phyloP scores from a whole-genome alignment of 2,329 filamentous ascomycete genomes.

The Fusarium beomiforme region DNA sequence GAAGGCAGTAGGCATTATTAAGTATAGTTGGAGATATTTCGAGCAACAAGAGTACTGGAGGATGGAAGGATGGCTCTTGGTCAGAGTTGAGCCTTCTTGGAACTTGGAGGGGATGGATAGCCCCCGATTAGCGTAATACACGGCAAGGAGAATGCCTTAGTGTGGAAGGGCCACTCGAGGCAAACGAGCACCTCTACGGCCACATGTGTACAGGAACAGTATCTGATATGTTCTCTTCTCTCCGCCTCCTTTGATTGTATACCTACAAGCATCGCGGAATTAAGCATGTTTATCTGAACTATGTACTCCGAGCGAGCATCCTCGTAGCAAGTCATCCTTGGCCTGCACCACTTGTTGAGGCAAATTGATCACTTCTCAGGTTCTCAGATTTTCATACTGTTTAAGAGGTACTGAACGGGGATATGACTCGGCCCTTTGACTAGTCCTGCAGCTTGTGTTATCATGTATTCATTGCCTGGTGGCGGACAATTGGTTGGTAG shows the following conservation, averaged over 20 bases:
- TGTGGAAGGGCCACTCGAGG: neutral
- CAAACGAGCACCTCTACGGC: conserved; percentile 23
- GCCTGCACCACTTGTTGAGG: neutral
- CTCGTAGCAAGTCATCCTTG: neutral
- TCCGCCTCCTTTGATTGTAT: neutral
- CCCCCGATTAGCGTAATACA: conserved; percentile 12
- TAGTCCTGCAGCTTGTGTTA: conserved; percentile 1
- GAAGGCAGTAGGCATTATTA: neutral
- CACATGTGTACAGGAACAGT: neutral
- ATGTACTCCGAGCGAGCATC: neutral
- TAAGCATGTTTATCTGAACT: conserved; percentile 3
- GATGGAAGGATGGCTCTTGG: neutral
- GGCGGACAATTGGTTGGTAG: conserved; percentile 7
- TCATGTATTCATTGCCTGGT: neutral
- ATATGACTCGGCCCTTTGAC: conserved; percentile 11
- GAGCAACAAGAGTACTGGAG: neutral
- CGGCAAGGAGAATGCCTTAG: neutral
- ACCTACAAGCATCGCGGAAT: conserved; percentile 12
- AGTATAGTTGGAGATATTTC: neutral
- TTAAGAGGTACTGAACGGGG: conserved; percentile 1
- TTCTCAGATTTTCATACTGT: neutral
- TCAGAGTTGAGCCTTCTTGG: neutral
- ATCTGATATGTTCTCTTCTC: conserved; percentile 15
- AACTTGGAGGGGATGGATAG: conserved; percentile 9
- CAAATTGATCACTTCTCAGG: conserved; percentile 13